Conservation (phyloP, 2,329 filamentous ascomycete species). For the Immersiporthe knoxdaviesiana region DNA sequence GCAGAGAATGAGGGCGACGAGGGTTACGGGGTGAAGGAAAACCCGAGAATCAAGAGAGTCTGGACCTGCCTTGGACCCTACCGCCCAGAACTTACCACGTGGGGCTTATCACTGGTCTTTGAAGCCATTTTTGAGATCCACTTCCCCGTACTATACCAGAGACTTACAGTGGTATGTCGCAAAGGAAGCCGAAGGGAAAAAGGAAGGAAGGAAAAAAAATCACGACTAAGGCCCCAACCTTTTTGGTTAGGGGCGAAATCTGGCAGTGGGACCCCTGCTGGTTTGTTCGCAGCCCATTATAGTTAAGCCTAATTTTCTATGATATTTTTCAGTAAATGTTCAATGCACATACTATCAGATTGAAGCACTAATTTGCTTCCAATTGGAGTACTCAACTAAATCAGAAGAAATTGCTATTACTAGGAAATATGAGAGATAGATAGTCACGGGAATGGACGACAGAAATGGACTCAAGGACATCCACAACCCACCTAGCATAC, state of each 20-base stretch:
- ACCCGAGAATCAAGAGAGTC: slow-evolving; percentile 1
- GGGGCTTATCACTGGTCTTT: background rate
- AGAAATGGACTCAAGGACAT: too few species aligned
- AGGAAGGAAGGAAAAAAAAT: background rate
- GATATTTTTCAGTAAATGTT: too few species aligned
- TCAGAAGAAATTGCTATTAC: too few species aligned
- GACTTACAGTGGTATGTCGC: too few species aligned
- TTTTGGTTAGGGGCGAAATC: background rate
- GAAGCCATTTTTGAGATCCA: slow-evolving; percentile 15
- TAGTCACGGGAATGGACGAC: too few species aligned
- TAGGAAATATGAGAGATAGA: too few species aligned
- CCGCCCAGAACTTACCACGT: background rate
- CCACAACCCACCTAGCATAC: too few species aligned
- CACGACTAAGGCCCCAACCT: background rate
- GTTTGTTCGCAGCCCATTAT: background rate
- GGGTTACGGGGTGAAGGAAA: background rate
- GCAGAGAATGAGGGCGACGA: background rate
- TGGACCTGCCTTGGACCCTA: slow-evolving; percentile 8
- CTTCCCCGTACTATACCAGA: background rate
- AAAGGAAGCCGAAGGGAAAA: background rate
- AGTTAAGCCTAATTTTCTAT: background rate
- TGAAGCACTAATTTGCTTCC: too few species aligned
- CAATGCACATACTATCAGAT: too few species aligned
- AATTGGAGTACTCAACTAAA: too few species aligned
- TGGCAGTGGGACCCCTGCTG: background rate